A percentile compares a stretch with the other conserved stretches of the same genome.
Conservation (phyloP, 139 green algal genomes). For the Desmodesmus armatus region DNA sequence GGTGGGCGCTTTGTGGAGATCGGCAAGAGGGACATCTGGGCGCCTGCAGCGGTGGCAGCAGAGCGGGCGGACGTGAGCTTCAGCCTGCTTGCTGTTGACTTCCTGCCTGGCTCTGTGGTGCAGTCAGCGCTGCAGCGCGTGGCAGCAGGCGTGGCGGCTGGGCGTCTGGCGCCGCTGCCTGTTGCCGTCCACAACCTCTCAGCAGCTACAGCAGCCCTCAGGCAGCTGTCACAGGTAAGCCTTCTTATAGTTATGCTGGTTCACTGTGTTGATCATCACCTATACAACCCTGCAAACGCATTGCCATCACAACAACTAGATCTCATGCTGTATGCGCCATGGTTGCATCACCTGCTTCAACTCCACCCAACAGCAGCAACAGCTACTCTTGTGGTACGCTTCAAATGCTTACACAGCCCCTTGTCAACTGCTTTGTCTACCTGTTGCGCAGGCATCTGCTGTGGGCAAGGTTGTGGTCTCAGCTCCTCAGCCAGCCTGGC, state of each 20-base stretch:
- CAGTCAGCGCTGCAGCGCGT: constrained; percentile 52
- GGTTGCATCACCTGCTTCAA: neutral
- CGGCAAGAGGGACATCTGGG: constrained; percentile 91
- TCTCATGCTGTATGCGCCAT: neutral
- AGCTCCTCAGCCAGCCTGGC: neutral
- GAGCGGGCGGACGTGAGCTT: constrained; percentile 85
- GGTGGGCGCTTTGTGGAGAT: constrained; percentile 88
- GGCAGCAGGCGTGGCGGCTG: constrained; percentile 49
- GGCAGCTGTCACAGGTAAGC: constrained; percentile 60
- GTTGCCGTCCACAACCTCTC: constrained; percentile 49
- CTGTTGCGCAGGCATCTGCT: constrained; percentile 59
- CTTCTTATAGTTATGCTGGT: too few relatives aligned
- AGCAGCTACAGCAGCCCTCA: constrained; percentile 55
- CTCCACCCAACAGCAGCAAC: neutral
- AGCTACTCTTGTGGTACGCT: too few relatives aligned
- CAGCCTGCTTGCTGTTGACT: constrained; percentile 79
- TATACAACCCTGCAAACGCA: too few relatives aligned
- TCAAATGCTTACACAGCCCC: neutral
- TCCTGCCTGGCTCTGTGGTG: constrained; percentile 63
- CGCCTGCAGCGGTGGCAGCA: constrained; percentile 59
- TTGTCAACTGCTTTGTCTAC: neutral
- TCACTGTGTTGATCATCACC: too few relatives aligned
- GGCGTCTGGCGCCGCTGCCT: constrained; percentile 56
- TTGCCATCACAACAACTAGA: too few relatives aligned
- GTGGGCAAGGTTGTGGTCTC: constrained; percentile 84